Conservation (phyloP, 805 yeast species). For the Millerago galiae region DNA sequence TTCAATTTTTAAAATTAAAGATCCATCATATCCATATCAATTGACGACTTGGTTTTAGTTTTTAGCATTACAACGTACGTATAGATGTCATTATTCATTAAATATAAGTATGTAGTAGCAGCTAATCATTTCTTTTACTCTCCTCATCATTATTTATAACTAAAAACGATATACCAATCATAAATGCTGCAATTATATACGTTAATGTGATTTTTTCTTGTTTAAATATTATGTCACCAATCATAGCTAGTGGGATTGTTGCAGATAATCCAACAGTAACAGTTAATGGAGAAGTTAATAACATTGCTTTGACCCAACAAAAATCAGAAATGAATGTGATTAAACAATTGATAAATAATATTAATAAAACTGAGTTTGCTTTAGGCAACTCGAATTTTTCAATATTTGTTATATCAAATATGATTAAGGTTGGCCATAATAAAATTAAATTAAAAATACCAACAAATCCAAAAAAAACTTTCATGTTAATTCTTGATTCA, state of each 20-base stretch:
- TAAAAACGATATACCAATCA: slow-evolving; percentile 79
- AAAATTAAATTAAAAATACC: slow-evolving; percentile 73
- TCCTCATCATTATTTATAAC: slow-evolving; percentile 76
- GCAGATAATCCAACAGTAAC: slow-evolving; percentile 92
- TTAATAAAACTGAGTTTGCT: slow-evolving; percentile 38
- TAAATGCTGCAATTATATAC: slow-evolving; percentile 72
- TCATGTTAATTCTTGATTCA: slow-evolving; percentile 76
- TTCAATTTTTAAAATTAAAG: slow-evolving; percentile 13
- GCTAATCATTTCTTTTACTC: slow-evolving; percentile 39
- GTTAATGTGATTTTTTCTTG: slow-evolving; percentile 51
- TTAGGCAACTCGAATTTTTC: slow-evolving; percentile 74
- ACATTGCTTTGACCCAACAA: slow-evolving; percentile 94
- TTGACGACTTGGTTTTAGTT: slow-evolving; percentile 16
- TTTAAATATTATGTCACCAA: slow-evolving; percentile 78
- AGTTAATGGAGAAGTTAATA: slow-evolving; percentile 87
- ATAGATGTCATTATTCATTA: background rate
- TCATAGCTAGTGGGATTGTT: slow-evolving; percentile 91
- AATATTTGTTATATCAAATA: slow-evolving; percentile 55
- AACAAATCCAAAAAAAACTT: slow-evolving; percentile 89
- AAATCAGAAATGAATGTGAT: slow-evolving; percentile 85
- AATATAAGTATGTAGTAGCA: background rate
- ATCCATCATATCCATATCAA: slow-evolving; percentile 17
- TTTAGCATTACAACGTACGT: background rate
- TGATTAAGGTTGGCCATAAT: slow-evolving; percentile 75
- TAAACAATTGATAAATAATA: slow-evolving; percentile 59